Evolutionary conservation across 2,329 filamentous ascomycete genomes (phyloP).

Genomic region (Fusarium buharicum): DNA sequence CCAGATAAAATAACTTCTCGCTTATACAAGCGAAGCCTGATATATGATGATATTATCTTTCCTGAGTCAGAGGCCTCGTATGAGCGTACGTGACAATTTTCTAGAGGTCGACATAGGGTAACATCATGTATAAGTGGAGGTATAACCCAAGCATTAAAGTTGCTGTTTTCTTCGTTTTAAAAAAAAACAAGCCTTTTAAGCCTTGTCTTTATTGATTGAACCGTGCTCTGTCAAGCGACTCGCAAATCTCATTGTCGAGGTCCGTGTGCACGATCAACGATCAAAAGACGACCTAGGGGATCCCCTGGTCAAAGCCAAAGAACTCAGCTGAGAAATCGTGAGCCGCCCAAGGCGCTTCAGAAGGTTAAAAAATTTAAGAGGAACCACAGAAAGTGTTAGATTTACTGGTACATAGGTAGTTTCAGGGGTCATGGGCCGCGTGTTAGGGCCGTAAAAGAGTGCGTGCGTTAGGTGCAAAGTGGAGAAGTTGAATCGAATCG

Average conservation of each 20-base stretch:
- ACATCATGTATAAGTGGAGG: background rate
- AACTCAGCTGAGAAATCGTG: too few species aligned
- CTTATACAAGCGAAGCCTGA: background rate
- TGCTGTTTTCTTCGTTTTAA: background rate
- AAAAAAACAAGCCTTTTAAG: background rate
- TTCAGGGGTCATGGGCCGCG: background rate
- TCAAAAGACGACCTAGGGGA: too few species aligned
- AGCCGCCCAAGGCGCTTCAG: background rate
- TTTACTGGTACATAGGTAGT: background rate
- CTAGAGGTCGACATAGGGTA: background rate
- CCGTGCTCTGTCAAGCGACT: slow-evolving; percentile 15
- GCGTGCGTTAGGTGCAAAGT: background rate
- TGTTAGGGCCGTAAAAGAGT: background rate
- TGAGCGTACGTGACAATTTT: background rate
- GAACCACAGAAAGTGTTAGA: too few species aligned
- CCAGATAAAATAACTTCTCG: slow-evolving; percentile 11
- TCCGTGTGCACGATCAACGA: slow-evolving; percentile 13
- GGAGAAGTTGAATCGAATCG: slow-evolving; percentile 10
- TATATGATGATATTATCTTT: background rate
- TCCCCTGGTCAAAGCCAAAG: background rate
- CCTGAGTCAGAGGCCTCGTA: background rate
- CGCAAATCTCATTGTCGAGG: slow-evolving; percentile 15
- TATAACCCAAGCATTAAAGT: background rate
- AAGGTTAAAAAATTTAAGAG: too few species aligned
- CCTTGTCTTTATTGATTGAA: slow-evolving; percentile 11